Evolutionary conservation across 176 grass and related monocot genomes (phyloP), one percentile per base, ranked within the genome.

Genomic region (Echinochloa phyllopogon): DNA sequence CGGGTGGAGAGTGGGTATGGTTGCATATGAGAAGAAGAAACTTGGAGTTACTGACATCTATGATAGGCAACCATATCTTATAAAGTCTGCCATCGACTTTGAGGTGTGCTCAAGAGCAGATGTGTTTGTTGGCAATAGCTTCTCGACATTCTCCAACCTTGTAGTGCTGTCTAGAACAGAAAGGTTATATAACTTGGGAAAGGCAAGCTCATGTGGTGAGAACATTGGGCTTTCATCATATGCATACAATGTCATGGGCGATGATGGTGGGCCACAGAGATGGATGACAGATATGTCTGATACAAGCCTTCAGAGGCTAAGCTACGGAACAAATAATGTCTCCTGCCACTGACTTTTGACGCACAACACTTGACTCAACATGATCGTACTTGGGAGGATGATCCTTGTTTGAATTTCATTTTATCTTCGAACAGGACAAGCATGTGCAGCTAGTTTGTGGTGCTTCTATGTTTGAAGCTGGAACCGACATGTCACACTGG

Each of bases 41-140:
- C 83, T 99, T 77, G 89, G 89, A 72, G 87, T 99, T 73, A 91
- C 87, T 83, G 90, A 89, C 53, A 90, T 96, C 33, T 99, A 91
- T 8, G 82, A 90, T 37, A 91, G 69, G 27, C 86, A 99, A 21
- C 96, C 96, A 43, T 99, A 99, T 74, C 91, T 99, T 69, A 94
- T 99, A 89, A 94, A 96, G 64, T 96, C 96, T 18, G 96, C 94
- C 71, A 96, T 99, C n/a, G 96, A 99, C 77, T 99, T 93, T 58
- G 96, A 99, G 77, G 93, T 99, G 75, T 98, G 96, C 72, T 72
- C 69, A 0, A 95, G 93, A 89, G 89, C 96, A 10, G 77, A 95
- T 74, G 86, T 95, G 57, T 98, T 98, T 81, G 83, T 95, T 65
- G 96, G 96, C 37, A 98, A 98, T 86, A 98, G 91, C 76, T 98